Evolutionary conservation across 140 eudicot species (phyloP).

Genomic region (Bidens hawaiensis): DNA sequence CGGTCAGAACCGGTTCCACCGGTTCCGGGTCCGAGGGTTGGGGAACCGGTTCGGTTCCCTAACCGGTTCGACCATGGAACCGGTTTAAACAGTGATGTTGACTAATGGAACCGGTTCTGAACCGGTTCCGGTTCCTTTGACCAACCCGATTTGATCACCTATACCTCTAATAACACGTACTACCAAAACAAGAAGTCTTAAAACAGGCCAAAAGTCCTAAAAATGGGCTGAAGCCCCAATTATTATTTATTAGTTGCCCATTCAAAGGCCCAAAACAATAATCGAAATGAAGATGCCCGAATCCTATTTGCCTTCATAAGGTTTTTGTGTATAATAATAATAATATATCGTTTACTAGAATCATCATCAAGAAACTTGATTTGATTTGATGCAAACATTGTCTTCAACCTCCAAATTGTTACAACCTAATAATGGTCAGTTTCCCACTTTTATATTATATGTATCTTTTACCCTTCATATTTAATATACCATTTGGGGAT

Average conservation of each 20-base stretch:
- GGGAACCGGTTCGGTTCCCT: too few species aligned
- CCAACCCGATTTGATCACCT: too few species aligned
- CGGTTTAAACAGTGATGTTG: too few species aligned
- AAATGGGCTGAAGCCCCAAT: not conserved
- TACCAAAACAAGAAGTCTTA: not conserved
- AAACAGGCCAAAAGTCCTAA: not conserved
- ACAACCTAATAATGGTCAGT: constrained; percentile 26
- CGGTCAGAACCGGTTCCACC: too few species aligned
- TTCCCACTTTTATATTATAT: not conserved
- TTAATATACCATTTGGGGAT: constrained; percentile 3
- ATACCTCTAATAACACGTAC: too few species aligned
- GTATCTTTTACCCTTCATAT: not conserved
- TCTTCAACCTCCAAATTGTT: constrained; percentile 19
- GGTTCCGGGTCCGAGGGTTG: too few species aligned
- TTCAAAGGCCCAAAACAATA: not conserved
- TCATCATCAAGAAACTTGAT: constrained; percentile 22
- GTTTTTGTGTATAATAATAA: not conserved
- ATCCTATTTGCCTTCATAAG: not conserved
- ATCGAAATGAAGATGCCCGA: not conserved
- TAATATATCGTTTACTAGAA: not conserved
- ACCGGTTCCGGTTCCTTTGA: too few species aligned
- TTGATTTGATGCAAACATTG: constrained; percentile 18
- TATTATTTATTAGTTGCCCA: not conserved
- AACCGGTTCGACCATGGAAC: too few species aligned
- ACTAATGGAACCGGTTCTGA: too few species aligned